Conservation (phyloP, 352 stramenopile genomes). For the Phytophthora kernoviae region DNA sequence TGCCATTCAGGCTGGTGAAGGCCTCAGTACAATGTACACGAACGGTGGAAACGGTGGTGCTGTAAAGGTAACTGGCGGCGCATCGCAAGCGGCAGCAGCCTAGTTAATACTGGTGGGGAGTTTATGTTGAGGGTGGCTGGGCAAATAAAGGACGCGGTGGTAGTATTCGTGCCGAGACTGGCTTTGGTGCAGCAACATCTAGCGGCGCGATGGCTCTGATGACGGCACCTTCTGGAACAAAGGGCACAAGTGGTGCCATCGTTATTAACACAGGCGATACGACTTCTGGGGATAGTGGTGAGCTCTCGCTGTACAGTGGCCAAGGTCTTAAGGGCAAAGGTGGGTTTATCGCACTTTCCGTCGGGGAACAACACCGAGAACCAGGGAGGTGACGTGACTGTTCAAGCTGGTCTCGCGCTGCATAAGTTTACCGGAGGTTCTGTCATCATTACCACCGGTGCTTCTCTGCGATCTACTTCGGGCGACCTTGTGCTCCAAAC, state of each 20-base stretch:
- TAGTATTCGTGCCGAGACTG: conserved; percentile 49
- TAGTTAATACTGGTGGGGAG: conserved; percentile 69
- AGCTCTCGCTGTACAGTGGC: conserved; percentile 63
- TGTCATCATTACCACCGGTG: conserved; percentile 60
- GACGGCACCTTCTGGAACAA: conserved; percentile 61
- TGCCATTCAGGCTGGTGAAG: conserved; percentile 64
- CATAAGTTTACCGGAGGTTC: conserved; percentile 61
- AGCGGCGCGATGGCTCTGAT: conserved; percentile 59
- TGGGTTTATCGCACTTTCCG: conserved; percentile 59
- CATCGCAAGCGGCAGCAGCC: conserved; percentile 61
- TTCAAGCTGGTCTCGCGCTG: conserved; percentile 72
- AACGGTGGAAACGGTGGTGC: conserved; percentile 88
- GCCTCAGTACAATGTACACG: conserved; percentile 57
- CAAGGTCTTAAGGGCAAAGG: conserved; percentile 56
- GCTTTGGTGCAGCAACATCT: conserved; percentile 55
- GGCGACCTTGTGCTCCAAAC: conserved; percentile 66
- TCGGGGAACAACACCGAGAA: conserved; percentile 60
- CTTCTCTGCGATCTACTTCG: conserved; percentile 58
- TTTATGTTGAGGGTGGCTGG: conserved; percentile 79
- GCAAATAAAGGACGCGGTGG: conserved; percentile 59
- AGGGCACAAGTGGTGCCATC: conserved; percentile 57
- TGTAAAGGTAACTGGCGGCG: conserved; percentile 85
- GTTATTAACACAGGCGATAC: conserved; percentile 62
- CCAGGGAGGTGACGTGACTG: conserved; percentile 57
- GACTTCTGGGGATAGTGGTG: conserved; percentile 63